Conservation (phyloP, 805 yeast species). For the Sugiyamaella marilandica region DNA sequence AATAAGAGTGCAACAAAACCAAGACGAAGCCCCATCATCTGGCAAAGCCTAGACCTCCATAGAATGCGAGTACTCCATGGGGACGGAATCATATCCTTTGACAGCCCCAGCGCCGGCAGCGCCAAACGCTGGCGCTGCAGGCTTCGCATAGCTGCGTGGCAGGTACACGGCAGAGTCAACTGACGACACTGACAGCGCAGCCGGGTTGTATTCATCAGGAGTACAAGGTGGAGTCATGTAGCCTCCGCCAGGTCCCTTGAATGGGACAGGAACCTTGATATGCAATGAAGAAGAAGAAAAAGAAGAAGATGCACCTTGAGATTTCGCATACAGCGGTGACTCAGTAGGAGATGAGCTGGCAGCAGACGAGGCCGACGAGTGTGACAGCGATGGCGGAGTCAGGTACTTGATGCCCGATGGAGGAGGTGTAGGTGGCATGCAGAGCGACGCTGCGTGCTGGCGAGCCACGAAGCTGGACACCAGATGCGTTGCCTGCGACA, state of each 20-base stretch:
- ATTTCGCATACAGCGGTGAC: constrained; percentile 5
- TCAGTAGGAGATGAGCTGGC: constrained; percentile 6
- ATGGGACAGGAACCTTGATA: constrained; percentile 7
- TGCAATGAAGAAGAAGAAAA: neutral
- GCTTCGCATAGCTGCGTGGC: neutral
- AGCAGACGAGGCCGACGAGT: constrained; percentile 25
- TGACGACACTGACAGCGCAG: neutral
- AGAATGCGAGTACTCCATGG: constrained; percentile 9
- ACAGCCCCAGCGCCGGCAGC: neutral
- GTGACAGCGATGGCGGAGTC: constrained; percentile 35
- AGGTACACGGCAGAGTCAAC: neutral
- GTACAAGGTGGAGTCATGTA: constrained; percentile 24
- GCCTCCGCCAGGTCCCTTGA: constrained; percentile 11
- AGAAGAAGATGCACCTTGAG: neutral
- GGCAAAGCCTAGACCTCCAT: neutral
- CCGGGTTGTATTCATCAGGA: constrained; percentile 17
- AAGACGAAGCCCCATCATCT: neutral
- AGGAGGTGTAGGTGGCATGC: constrained; percentile 21
- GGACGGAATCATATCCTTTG: constrained; percentile 5
- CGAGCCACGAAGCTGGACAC: constrained; percentile 31
- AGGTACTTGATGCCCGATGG: constrained; percentile 24
- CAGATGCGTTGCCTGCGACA: constrained; percentile 31
- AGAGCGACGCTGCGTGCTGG: constrained; percentile 17
- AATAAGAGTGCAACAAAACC: neutral
- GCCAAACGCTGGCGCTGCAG: neutral